Base-by-base conservation (phyloP, 1,284 basidiomycete genomes). In the Moesziomyces parantarcticus region DNA sequence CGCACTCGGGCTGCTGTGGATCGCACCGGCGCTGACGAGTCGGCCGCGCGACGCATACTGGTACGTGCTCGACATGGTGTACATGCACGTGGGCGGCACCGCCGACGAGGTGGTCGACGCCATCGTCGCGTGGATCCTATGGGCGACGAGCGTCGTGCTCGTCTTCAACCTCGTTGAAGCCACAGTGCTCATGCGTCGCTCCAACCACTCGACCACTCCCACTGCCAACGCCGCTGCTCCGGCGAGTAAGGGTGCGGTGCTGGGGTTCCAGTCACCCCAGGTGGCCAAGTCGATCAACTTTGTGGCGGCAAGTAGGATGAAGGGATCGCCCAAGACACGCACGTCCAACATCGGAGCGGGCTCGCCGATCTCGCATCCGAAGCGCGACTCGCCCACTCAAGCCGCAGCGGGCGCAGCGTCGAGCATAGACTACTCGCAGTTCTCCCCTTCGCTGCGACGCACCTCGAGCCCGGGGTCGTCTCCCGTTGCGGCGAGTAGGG, bases 111-210 rank as follows among this genome's bases (percentile, higher is more conserved):
- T 58, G 1, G 55, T 66, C 5, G 71, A 74, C 32, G 61, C 65
- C 3, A 23, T 69, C 13, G 47, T 74, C 3, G 61, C 61, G 0
- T 74, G 71, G 71, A 52, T 62, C 26, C 18, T 68, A 0, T 74
- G 71, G 71, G 71, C 71, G 1, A 14, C 58, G 9, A 65, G 58
- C n/a, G 54, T 74, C 2, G 49, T 74, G 9, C n/a, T 74, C 23
- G 29, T 74, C 1, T 74, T 74, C 62, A 74, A 74, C 23, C 40
- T 53, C 5, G 50, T 74, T 3, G 71, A 74, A 34, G 71, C 71
- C 20, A 20, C 20, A 0, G 40, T 74, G 0, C 43, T 58, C 13
- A 20, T 68, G 2, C 39, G 39, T 25, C 65, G 65, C 29, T 29
- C 29, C 3, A 25, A 54, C 39, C 20, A 26, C 29, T 29, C 8